Evolutionary conservation across 352 stramenopile genomes (phyloP).

Genomic region (Pythium rhizo-oryzae): DNA sequence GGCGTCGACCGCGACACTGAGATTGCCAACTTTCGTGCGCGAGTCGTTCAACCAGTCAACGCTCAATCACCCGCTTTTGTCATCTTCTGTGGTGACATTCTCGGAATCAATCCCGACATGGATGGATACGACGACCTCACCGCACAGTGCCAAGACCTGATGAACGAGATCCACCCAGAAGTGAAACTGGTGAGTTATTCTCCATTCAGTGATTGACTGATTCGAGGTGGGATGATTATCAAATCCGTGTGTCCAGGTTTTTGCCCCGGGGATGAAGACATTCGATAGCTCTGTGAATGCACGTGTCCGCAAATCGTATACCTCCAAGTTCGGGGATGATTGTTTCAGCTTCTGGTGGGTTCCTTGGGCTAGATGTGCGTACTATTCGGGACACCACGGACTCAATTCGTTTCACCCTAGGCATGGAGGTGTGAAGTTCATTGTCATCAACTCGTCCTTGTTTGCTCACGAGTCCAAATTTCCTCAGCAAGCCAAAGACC

Average conservation of each 20-base stretch:
- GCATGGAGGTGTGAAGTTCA: conserved; percentile 79
- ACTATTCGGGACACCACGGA: too few species aligned
- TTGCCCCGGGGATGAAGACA: conserved; percentile 22
- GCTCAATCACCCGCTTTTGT: conserved; percentile 59
- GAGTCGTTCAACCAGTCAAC: conserved; percentile 54
- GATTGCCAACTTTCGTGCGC: conserved; percentile 39
- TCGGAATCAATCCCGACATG: conserved; percentile 43
- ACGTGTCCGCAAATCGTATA: conserved; percentile 31
- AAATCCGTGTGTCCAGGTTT: conserved; percentile 22
- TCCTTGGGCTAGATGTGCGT: too few species aligned
- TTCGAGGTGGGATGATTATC: background rate
- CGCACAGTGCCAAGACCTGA: conserved; percentile 53
- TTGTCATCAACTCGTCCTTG: conserved; percentile 69
- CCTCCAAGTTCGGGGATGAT: conserved; percentile 60
- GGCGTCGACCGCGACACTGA: conserved; percentile 23
- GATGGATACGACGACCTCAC: conserved; percentile 48
- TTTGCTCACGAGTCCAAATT: conserved; percentile 35
- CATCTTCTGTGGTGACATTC: conserved; percentile 65
- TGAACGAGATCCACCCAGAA: conserved; percentile 62
- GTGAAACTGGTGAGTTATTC: conserved; percentile 53
- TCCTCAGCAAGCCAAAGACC: conserved; percentile 36
- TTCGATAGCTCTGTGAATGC: background rate
- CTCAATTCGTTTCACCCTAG: conserved; percentile 41
- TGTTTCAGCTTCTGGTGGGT: conserved; percentile 85
- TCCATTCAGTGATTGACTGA: background rate